Percentiles rank a stretch among this genome's conserved stretches.
Conservation (phyloP, 805 yeast species). For the Cyberlindnera americana region DNA sequence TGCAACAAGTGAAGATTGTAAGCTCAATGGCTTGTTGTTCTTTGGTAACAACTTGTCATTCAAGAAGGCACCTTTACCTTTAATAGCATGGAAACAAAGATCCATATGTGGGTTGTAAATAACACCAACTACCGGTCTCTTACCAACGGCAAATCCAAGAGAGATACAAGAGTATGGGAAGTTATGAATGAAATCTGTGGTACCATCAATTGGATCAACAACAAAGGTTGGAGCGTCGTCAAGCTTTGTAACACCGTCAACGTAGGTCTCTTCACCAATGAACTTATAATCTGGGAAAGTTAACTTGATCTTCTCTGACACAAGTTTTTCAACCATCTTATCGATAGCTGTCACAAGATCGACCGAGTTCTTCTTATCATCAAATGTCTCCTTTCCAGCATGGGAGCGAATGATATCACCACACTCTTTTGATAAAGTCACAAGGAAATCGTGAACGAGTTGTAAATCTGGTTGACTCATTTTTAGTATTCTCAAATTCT, state of each 20-base stretch:
- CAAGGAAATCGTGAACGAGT: conserved; percentile 35
- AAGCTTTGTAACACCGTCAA: conserved; percentile 44
- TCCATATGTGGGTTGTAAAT: conserved; percentile 59
- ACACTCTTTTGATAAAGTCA: conserved; percentile 39
- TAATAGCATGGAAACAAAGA: conserved; percentile 49
- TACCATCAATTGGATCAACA: conserved; percentile 65
- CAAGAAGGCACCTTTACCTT: conserved; percentile 52
- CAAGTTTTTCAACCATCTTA: conserved; percentile 46
- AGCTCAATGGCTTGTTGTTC: conserved; percentile 33
- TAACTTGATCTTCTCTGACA: conserved; percentile 34
- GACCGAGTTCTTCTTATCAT: conserved; percentile 56
- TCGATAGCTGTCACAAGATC: conserved; percentile 63
- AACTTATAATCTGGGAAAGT: conserved; percentile 48
- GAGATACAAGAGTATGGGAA: conserved; percentile 64
- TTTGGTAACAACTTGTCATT: conserved; percentile 38
- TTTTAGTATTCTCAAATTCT: too few relatives aligned
- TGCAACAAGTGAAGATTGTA: conserved; percentile 53
- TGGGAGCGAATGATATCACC: conserved; percentile 48
- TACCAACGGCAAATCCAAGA: conserved; percentile 48
- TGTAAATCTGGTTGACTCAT: conserved; percentile 25
- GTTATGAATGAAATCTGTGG: conserved; percentile 60
- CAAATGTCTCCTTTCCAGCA: conserved; percentile 47
- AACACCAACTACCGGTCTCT: conserved; percentile 56
- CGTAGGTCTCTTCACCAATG: conserved; percentile 59
- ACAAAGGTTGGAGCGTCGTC: conserved; percentile 56